These are phyloP conservation scores for Podospora sp. DNA, from an alignment of 495 filamentous ascomycete genomes.

Conservation along the genomic window DNA sequence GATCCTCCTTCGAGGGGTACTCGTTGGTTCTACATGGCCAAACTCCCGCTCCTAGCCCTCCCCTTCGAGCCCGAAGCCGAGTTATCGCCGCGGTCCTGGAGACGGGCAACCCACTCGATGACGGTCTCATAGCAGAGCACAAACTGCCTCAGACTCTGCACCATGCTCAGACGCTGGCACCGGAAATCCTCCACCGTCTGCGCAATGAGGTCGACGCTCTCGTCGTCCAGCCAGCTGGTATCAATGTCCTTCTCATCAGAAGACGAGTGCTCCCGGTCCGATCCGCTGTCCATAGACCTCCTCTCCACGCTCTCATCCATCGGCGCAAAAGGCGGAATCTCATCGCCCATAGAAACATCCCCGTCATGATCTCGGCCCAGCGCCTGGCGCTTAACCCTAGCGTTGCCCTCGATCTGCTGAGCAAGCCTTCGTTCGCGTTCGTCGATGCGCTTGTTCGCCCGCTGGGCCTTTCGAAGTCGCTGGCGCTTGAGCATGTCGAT, in stretches of 20 bases:
- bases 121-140: slow-evolving; percentile 96
- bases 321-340: slow-evolving; percentile 20
- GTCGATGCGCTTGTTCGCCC: slow-evolving; percentile 36
- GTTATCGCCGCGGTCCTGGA: slow-evolving; percentile 36
- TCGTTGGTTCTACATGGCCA: slow-evolving; percentile 21
- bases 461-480: slow-evolving; percentile 41
- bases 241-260: slow-evolving; percentile 31
- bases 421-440: slow-evolving; percentile 39
- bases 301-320: slow-evolving; percentile 3
- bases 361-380: slow-evolving; percentile 41
- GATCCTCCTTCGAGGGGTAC: not conserved
- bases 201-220: slow-evolving; percentile 74
- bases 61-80: slow-evolving; percentile 4
- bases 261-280: not conserved
- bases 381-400: slow-evolving; percentile 16
- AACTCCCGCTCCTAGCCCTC: slow-evolving; percentile 34
- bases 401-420: slow-evolving; percentile 14
- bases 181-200: slow-evolving; percentile 89
- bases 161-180: slow-evolving; percentile 89
- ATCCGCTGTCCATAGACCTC: not conserved
- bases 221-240: slow-evolving; percentile 49
- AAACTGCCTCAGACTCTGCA: slow-evolving; percentile 91
- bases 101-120: slow-evolving; percentile 74
- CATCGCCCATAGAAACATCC: slow-evolving; percentile 43
- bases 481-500: slow-evolving; percentile 91